phyloP scores from a whole-genome alignment of 176 grass and related monocot genomes.

The Ensete glaucum region DNA sequence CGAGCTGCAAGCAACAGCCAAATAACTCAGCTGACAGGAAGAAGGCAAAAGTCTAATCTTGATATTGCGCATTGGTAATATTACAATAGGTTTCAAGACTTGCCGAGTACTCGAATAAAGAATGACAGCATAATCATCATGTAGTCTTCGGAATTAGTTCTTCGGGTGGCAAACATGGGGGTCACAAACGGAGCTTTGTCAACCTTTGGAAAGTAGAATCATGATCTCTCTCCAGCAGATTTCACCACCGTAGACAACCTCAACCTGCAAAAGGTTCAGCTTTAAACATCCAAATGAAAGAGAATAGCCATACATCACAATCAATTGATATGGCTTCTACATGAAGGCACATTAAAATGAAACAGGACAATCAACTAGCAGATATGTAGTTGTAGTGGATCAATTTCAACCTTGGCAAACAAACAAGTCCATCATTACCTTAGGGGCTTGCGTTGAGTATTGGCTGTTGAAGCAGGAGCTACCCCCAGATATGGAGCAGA shows the following conservation, averaged over 20 bases:
- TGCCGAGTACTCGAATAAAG: no score
- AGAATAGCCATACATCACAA: neutral
- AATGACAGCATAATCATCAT: no score
- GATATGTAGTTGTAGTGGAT: neutral
- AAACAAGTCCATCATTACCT: constrained; percentile 32
- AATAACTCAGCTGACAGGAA: no score
- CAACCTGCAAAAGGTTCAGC: constrained; percentile 38
- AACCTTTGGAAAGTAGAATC: neutral
- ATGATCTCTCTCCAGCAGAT: constrained; percentile 26
- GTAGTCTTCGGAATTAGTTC: neutral
- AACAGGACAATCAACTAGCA: neutral
- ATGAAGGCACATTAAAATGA: constrained; percentile 1
- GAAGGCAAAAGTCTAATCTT: no score
- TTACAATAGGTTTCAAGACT: no score
- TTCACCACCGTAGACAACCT: constrained; percentile 58
- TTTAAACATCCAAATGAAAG: constrained; percentile 1
- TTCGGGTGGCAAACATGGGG: no score
- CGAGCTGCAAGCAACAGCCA: no score
- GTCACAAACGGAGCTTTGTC: no score
- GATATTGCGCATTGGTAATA: no score
- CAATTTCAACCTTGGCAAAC: neutral
- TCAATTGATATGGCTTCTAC: neutral
- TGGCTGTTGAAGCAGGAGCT: constrained; percentile 23
- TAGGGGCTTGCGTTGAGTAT: constrained; percentile 53
- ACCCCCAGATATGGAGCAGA: constrained; percentile 27